Evolutionary conservation across 257 asterid genomes (phyloP).

Genomic region (Gentiana dahurica): DNA sequence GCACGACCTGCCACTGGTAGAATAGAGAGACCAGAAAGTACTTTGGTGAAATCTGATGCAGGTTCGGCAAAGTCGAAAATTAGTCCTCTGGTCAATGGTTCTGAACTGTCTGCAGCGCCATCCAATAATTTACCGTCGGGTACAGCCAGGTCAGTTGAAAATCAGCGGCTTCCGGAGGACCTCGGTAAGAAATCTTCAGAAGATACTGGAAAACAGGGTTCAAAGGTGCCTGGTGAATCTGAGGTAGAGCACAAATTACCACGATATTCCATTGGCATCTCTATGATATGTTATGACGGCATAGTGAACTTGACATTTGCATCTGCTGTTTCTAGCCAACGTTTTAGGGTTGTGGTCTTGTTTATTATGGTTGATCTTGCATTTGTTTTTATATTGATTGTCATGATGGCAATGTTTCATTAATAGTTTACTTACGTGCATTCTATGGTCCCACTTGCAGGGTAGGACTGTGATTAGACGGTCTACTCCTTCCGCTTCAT

Average conservation of each 20-base stretch:
- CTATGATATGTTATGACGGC: neutral
- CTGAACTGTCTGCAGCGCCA: conserved; percentile 41
- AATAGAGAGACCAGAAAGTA: conserved; percentile 29
- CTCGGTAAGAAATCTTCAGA: conserved; percentile 44
- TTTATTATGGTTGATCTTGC: no score
- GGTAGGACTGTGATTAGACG: conserved; percentile 53
- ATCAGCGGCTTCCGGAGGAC: conserved; percentile 57
- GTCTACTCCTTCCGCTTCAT: conserved; percentile 46
- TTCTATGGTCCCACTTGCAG: conserved; percentile 28
- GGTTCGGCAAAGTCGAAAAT: conserved; percentile 34
- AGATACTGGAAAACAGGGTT: conserved; percentile 43
- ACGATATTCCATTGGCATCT: neutral
- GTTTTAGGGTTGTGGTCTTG: no score
- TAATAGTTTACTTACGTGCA: neutral
- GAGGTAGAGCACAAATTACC: conserved; percentile 47
- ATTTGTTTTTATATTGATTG: no score
- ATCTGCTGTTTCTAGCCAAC: no score
- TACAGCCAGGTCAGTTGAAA: conserved; percentile 36
- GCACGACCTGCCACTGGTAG: conserved; percentile 51
- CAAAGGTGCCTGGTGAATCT: conserved; percentile 48
- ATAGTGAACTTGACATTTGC: no score
- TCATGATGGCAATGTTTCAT: no score
- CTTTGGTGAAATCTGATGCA: conserved; percentile 36
- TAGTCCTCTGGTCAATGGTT: conserved; percentile 28
- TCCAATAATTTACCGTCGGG: conserved; percentile 35